Conservation (phyloP, 805 yeast genomes). For the Candida golubevii region DNA sequence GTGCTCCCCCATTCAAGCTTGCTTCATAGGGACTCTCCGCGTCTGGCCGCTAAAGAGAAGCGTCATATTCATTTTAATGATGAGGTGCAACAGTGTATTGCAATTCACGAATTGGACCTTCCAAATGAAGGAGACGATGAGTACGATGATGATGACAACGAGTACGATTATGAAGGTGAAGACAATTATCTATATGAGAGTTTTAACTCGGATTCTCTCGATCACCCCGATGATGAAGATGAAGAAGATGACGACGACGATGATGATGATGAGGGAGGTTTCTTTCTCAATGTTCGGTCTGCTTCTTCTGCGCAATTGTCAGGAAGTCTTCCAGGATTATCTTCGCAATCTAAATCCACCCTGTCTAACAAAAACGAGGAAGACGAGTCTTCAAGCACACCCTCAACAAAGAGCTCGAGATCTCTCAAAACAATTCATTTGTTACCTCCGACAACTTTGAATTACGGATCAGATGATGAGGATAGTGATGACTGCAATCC, state of each 20-base stretch:
- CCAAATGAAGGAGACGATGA: conserved; percentile 14
- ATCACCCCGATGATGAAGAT: conserved; percentile 7
- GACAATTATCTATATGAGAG: conserved; percentile 15
- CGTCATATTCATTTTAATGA: conserved; percentile 91
- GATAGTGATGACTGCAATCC: conserved; percentile 56
- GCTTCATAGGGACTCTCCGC: conserved; percentile 5
- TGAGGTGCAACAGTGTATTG: conserved; percentile 91
- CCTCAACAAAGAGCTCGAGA: conserved; percentile 28
- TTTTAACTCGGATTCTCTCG: conserved; percentile 12
- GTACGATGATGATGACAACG: conserved; percentile 17
- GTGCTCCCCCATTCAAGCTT: conserved; percentile 5
- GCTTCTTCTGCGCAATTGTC: conserved; percentile 29
- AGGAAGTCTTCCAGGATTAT: conserved; percentile 16
- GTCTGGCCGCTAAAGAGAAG: conserved; percentile 20
- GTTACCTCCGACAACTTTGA: conserved; percentile 82
- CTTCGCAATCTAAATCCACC: conserved; percentile 9
- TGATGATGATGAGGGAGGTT: conserved; percentile 63
- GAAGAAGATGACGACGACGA: conserved; percentile 34
- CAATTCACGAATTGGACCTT: conserved; percentile 40
- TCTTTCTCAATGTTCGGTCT: conserved; percentile 54
- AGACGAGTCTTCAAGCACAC: conserved; percentile 24
- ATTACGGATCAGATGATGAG: conserved; percentile 63
- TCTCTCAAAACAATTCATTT: conserved; percentile 60
- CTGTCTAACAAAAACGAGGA: conserved; percentile 7
- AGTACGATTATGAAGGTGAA: conserved; percentile 18